phyloP scores from a whole-genome alignment of 257 asterid species.

The Perilla frutescens region DNA sequence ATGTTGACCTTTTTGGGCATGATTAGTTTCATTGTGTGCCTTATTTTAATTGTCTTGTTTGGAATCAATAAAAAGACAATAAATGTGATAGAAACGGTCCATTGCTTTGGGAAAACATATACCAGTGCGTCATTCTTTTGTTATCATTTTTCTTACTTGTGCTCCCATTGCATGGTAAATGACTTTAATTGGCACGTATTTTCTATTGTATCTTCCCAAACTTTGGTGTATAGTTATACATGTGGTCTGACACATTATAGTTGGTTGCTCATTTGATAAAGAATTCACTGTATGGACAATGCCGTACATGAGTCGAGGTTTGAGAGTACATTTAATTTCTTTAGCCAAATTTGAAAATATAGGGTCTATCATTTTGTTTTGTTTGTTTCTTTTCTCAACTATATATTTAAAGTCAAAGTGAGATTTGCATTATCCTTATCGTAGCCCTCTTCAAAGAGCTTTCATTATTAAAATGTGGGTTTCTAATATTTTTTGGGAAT shows the following conservation, averaged over 20 bases:
- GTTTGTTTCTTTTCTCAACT: no score
- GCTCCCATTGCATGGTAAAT: slow-evolving; percentile 12
- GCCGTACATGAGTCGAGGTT: background rate
- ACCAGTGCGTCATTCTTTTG: background rate
- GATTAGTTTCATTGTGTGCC: slow-evolving; percentile 1
- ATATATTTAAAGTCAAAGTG: no score
- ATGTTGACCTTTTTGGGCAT: no score
- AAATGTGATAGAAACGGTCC: background rate
- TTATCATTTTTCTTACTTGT: background rate
- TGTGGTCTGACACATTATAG: background rate
- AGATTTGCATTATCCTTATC: no score
- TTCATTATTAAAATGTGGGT: no score
- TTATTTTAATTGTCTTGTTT: slow-evolving; percentile 1
- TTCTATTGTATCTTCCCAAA: background rate
- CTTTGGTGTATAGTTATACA: background rate
- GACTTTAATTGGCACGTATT: background rate
- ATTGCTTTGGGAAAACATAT: slow-evolving; percentile 1
- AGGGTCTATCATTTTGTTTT: slow-evolving; percentile 16
- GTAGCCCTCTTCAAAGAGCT: no score
- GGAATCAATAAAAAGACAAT: background rate
- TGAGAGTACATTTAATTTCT: background rate
- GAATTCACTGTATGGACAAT: background rate
- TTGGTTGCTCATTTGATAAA: background rate
- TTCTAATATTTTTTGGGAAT: no score
- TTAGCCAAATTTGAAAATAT: background rate